Base-by-base conservation (phyloP, 192 early-diverging fungal species). In the Gigaspora rosea region DNA sequence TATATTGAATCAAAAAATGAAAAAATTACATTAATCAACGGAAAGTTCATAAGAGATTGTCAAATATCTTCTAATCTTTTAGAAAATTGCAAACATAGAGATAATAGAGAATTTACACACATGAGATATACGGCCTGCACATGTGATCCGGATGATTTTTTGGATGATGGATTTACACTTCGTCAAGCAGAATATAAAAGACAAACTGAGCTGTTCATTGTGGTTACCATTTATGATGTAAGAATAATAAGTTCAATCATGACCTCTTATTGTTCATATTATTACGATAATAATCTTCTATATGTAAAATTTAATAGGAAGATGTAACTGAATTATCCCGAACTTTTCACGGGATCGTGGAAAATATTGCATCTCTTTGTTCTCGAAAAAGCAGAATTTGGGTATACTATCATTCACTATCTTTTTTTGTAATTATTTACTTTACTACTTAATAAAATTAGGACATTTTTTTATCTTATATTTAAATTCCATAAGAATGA, bases 81-180 rank as follows among this genome's bases (percentile, higher is more conserved):
- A n/a, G n/a, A n/a, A n/a, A n/a, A n/a, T n/a, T n/a, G n/a, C n/a
- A n/a, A n/a, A n/a, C n/a, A n/a, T n/a, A n/a, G n/a, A n/a, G n/a
- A n/a, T n/a, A n/a, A n/a, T n/a, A n/a, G n/a, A 64, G 96, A 98
- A 85, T 96, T 95, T 65, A 95, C 94, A 16, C 90, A 96, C 78
- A 90, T 96, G 88, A 88, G 97, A 33, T 99, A 99, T 86, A 98
- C 97, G 0, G 94, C 96, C 3, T 93, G 90, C 12, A 95, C 94
- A 15, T 91, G 90, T 82, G 90, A 95, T 78, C 92, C 96, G 4
- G 89, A 96, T 78, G 89, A 96, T 41, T 98, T 97, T 84, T 76
- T 78, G 48, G 71, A 83, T 46, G 82, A 91, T 46, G 85, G 86
- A 59, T 99, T 95, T 84, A 90, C 87, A 41, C 85, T 99, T 72